phyloP scores from a whole-genome alignment of 2,329 filamentous ascomycete genomes.

The Penicillium sp. region DNA sequence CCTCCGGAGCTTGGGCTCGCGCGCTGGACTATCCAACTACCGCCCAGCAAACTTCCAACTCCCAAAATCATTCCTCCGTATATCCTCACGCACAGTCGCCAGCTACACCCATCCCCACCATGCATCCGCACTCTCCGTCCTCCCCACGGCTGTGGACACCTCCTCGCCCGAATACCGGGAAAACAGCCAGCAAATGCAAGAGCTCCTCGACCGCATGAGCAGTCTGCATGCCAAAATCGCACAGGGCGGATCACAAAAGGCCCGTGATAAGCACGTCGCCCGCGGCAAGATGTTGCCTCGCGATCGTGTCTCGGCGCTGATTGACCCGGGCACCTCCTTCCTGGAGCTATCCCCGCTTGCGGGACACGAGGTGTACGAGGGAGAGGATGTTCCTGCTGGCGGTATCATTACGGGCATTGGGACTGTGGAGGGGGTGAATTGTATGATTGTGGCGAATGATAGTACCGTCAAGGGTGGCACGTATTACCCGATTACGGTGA shows the following conservation, averaged over 20 bases:
- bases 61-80: conserved; percentile 13
- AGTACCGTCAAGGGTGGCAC: conserved; percentile 97
- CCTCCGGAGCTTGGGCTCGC: conserved; percentile 47
- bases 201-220: conserved; percentile 72
- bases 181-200: conserved; percentile 78
- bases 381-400: conserved; percentile 84
- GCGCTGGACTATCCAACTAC: conserved; percentile 26
- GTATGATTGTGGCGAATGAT: conserved; percentile 93
- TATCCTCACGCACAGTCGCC: conserved; percentile 59
- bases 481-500: conserved; percentile 96
- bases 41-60: conserved; percentile 15
- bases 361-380: conserved; percentile 82
- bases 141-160: conserved; percentile 77
- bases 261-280: conserved; percentile 83
- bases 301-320: conserved; percentile 83
- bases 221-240: conserved; percentile 74
- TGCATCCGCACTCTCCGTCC: conserved; percentile 78
- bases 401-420: conserved; percentile 94
- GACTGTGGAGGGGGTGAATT: conserved; percentile 86
- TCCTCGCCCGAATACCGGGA: conserved; percentile 79
- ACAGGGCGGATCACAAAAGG: conserved; percentile 78
- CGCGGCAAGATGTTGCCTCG: conserved; percentile 93
- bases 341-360: conserved; percentile 93
- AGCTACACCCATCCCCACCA: conserved; percentile 83
- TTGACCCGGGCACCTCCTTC: conserved; percentile 89